phyloP scores from a whole-genome alignment of 768 basidiomycete genomes.

The Leucogyrophana mollusca region DNA sequence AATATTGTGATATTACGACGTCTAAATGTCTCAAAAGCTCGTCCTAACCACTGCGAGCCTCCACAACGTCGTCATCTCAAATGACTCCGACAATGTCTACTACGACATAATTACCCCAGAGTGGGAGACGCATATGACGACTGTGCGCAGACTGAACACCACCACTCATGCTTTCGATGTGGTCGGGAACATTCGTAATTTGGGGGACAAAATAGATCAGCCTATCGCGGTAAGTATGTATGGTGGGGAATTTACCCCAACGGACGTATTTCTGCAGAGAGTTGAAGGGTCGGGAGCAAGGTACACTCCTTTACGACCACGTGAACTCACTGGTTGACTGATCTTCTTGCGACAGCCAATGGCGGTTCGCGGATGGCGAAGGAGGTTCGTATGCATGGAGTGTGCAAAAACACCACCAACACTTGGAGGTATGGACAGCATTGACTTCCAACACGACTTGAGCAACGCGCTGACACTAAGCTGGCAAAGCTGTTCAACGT shows the following conservation, averaged over 20 bases:
- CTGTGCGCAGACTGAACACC: constrained; percentile 30
- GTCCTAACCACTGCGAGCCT: constrained; percentile 37
- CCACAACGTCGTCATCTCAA: constrained; percentile 37
- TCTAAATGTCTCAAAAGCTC: constrained; percentile 29
- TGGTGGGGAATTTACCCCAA: constrained; percentile 22
- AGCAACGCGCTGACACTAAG: neutral
- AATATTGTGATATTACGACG: too few species aligned
- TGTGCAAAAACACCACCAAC: constrained; percentile 1
- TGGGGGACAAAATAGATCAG: constrained; percentile 15
- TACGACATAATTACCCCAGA: constrained; percentile 40
- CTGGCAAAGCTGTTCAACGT: constrained; percentile 22
- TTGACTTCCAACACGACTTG: too few species aligned
- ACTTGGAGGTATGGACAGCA: constrained; percentile 12
- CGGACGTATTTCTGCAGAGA: constrained; percentile 30
- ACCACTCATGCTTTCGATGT: constrained; percentile 27
- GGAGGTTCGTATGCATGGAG: constrained; percentile 21
- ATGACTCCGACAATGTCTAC: constrained; percentile 35
- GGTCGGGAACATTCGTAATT: constrained; percentile 32
- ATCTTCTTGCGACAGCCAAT: constrained; percentile 11
- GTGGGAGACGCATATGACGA: constrained; percentile 35
- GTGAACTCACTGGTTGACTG: neutral
- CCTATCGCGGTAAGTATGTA: constrained; percentile 29
- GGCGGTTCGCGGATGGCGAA: constrained; percentile 23
- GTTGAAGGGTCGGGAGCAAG: constrained; percentile 14
- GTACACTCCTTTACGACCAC: constrained; percentile 1